phyloP scores from a whole-genome alignment of 768 basidiomycete species.

The Leccinum obscurum region DNA sequence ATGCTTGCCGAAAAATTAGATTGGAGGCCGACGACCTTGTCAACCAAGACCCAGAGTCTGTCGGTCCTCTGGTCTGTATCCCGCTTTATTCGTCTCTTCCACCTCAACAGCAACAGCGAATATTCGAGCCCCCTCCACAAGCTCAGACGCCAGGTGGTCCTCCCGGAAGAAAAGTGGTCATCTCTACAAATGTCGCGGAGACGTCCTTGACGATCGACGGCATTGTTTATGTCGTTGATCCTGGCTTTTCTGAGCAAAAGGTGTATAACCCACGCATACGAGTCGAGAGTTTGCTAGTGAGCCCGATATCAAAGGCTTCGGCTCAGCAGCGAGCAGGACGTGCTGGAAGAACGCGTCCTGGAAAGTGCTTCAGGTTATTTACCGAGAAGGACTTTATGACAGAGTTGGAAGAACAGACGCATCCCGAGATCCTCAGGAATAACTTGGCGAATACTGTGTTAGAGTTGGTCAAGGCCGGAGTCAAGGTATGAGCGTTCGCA shows the following conservation, averaged over 20 bases:
- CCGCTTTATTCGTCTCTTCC: conserved; percentile 96
- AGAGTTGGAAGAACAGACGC: conserved; percentile 95
- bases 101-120: conserved; percentile 92
- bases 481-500: conserved; percentile 54
- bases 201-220: conserved; percentile 98
- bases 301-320: conserved; percentile 94
- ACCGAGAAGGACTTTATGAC: conserved; percentile 97
- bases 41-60: conserved; percentile 65
- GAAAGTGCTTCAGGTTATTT: conserved; percentile 96
- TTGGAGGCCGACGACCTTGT: conserved; percentile 83
- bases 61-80: conserved; percentile 87
- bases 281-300: conserved; percentile 90
- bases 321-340: conserved; percentile 96
- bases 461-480: conserved; percentile 91
- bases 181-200: conserved; percentile 97
- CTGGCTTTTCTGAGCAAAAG: conserved; percentile 97
- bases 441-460: conserved; percentile 93
- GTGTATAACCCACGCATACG: conserved; percentile 97
- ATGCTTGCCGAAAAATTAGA: conserved; percentile 91
- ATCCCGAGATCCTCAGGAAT: conserved; percentile 92
- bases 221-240: conserved; percentile 99
- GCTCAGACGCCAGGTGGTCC: conserved; percentile 46
- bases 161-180: conserved; percentile 88
- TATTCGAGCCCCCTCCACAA: conserved; percentile 81
- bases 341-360: conserved; percentile 93